Evolutionary conservation across 1,284 basidiomycete species (phyloP).

Genomic region (Sporisorium scitamineum): DNA sequence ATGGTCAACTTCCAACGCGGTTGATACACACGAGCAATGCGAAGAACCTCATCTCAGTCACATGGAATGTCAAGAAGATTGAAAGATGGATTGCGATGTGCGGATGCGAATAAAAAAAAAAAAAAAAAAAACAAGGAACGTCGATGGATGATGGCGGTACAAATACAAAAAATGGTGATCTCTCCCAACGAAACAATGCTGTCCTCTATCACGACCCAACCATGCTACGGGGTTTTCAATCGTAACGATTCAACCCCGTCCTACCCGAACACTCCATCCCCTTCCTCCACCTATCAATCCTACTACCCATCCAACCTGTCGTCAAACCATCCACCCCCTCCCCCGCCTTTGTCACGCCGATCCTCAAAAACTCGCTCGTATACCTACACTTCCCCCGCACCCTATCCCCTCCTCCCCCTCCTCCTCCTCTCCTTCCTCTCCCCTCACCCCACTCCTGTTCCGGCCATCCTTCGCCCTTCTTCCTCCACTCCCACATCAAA

Average conservation of each 20-base stretch:
- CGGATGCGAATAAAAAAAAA: conserved; percentile 1
- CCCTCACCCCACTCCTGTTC: background rate
- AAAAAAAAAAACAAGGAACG: no score
- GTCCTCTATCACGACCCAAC: no score
- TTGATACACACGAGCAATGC: no score
- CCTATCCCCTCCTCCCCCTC: background rate
- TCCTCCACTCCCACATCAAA: conserved; percentile 37
- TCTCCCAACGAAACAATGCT: background rate
- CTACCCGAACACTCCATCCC: conserved; percentile 9
- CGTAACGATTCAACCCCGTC: conserved; percentile 9
- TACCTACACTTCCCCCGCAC: conserved; percentile 31
- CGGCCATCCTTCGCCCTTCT: background rate
- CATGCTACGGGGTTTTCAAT: no score
- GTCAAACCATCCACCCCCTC: conserved; percentile 2
- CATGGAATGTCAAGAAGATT: background rate
- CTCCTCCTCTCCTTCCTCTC: no score
- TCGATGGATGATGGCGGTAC: background rate
- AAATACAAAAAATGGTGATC: conserved; percentile 7
- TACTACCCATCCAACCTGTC: conserved; percentile 36
- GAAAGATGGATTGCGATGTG: background rate
- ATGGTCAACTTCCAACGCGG: no score
- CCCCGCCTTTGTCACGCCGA: conserved; percentile 36
- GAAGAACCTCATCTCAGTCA: no score
- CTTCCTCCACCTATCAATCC: conserved; percentile 24
- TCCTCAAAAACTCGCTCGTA: conserved; percentile 26